Percentiles rank a stretch among this genome's conserved stretches.
Conservation (phyloP, 2,329 filamentous ascomycete genomes). For the Paraconiothyrium sp. region DNA sequence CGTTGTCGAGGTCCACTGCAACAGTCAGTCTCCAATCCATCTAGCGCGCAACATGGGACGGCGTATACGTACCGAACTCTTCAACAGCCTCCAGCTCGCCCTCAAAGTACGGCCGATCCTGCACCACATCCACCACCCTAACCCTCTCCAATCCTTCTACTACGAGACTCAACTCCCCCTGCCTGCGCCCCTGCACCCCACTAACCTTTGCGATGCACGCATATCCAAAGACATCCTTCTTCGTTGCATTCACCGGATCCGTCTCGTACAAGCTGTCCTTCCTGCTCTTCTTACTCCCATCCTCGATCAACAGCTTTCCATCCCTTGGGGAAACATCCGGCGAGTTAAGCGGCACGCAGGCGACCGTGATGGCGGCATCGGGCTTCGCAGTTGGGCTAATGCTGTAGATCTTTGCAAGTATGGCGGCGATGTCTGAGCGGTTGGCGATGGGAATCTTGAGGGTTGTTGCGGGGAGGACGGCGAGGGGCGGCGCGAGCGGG, state of each 20-base stretch:
- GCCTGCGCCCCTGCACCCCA: constrained; percentile 58
- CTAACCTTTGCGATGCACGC: constrained; percentile 72
- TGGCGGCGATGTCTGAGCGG: constrained; percentile 86
- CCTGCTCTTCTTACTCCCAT: constrained; percentile 59
- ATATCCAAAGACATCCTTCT: constrained; percentile 78
- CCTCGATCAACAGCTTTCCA: constrained; percentile 78
- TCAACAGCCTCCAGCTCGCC: constrained; percentile 77
- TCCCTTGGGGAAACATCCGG: constrained; percentile 73
- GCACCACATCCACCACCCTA: constrained; percentile 75
- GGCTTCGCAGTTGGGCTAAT: constrained; percentile 72
- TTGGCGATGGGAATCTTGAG: constrained; percentile 84
- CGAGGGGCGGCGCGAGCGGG: constrained; percentile 79
- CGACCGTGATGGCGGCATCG: constrained; percentile 77
- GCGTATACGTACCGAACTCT: constrained; percentile 68
- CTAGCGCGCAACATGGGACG: not conserved
- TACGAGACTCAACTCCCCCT: constrained; percentile 76
- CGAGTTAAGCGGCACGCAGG: constrained; percentile 86
- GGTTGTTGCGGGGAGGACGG: constrained; percentile 86
- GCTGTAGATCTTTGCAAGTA: constrained; percentile 86
- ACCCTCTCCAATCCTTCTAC: constrained; percentile 87
- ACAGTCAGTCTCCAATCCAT: constrained; percentile 20
- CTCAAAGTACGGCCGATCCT: constrained; percentile 87
- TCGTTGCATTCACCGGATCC: constrained; percentile 55
- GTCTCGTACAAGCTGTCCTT: constrained; percentile 57
- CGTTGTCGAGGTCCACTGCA: constrained; percentile 45